A percentile compares a stretch with the other conserved stretches of the same genome.
Conservation (phyloP, 805 yeast species). For the Tetrapisispora nanseiensis region DNA sequence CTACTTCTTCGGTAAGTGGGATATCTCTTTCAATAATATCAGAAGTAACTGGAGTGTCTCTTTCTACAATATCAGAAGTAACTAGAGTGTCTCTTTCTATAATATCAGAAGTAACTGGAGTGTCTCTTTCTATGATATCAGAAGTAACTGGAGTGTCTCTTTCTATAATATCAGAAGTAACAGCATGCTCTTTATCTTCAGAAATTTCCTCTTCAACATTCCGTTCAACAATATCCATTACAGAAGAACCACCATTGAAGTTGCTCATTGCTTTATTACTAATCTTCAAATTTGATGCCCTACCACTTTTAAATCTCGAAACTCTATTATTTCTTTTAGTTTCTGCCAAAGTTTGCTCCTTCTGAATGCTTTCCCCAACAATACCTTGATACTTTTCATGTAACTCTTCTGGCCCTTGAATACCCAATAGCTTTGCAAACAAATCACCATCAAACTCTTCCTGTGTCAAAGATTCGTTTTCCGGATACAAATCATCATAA, state of each 20-base stretch:
- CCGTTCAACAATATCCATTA: background rate
- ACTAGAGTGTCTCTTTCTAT: constrained; percentile 3
- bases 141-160: background rate
- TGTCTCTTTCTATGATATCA: constrained; percentile 6
- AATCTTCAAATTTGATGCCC: too few species aligned
- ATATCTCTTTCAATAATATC: constrained; percentile 3
- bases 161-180: constrained; percentile 3
- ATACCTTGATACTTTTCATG: constrained; percentile 20
- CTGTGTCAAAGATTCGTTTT: constrained; percentile 1
- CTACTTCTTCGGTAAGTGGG: background rate
- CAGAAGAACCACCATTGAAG: background rate
- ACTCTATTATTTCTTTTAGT: constrained; percentile 14
- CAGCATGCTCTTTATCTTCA: constrained; percentile 5
- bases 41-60: constrained; percentile 2
- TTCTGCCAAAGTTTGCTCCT: constrained; percentile 4
- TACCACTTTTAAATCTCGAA: constrained; percentile 26
- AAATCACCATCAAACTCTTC: constrained; percentile 27
- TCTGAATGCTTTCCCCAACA: constrained; percentile 4
- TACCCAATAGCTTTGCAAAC: constrained; percentile 26
- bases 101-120: background rate
- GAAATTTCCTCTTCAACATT: background rate
- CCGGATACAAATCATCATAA: constrained; percentile 6
- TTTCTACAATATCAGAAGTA: constrained; percentile 6
- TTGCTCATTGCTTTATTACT: too few species aligned
- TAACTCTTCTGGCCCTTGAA: constrained; percentile 23